Base-by-base conservation (phyloP, 345 rosid genomes). In the Murraya paniculata region DNA sequence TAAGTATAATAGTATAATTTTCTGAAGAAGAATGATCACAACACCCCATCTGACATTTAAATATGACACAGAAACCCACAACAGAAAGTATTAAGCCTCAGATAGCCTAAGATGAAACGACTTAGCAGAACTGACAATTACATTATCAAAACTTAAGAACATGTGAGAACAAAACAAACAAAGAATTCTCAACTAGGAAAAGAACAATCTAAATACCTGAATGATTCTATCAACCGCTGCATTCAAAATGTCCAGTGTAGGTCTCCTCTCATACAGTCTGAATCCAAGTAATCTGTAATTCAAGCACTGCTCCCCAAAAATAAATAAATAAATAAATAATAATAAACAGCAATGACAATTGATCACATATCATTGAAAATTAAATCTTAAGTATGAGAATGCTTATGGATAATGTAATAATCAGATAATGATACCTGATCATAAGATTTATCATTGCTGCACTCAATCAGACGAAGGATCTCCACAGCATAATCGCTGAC, bases 211-310 rank as follows among this genome's bases (percentile, higher is more conserved):
- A 53, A 75, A 72, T 72, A 92, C 98, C 94, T 90, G 89, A 75
- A 92, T 81, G 81, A 95, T 88, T 82, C 83, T 87, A 81, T 81
- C 82, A 81, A 90, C 65, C 48, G 89, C 79, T 65, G 85, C 83
- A 74, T 82, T 76, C 64, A 85, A 78, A 74, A 66, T 79, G 79
- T 82, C 85, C 74, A 76, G 48, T 57, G 76, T 80, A 71, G 83
- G 84, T 68, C 76, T 79, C 77, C 81, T 80, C 87, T 95, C 98
- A 79, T 80, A 85, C 64, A 95, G 85, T 82, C 90, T 87, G 71
- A 80, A 89, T 74, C 98, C 98, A 86, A 95, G 93, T 84, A 95
- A 85, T 86, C 92, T 93, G 88, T 89, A 92, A 85, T 95, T 93
- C 82, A 92, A 85, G 76, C 83, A 84, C 98, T 95, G 91, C 73